Percentiles rank a stretch among this genome's conserved stretches.
Evolutionary conservation across 441 rosid species (phyloP).

Genomic region (Gossypium trilobum): DNA sequence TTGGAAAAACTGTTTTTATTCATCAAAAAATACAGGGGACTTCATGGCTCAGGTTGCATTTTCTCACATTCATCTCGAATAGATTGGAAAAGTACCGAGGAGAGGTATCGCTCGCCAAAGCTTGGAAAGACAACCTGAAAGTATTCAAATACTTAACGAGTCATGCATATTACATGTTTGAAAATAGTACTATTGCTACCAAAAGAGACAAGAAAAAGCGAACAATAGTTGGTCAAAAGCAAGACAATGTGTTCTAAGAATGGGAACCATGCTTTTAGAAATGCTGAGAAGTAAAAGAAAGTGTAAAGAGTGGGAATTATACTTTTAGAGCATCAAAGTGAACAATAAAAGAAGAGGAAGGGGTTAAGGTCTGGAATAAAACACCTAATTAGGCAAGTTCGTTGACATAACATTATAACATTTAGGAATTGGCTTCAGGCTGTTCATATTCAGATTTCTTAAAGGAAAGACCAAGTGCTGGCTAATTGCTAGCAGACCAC

Average conservation of each 20-base stretch:
- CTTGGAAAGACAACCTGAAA: conserved; percentile 87
- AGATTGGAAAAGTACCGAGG: conserved; percentile 78
- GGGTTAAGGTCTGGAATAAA: background rate
- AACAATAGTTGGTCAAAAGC: background rate
- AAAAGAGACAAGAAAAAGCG: background rate
- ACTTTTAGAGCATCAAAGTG: background rate
- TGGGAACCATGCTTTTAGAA: background rate
- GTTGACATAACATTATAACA: background rate
- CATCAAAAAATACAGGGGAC: background rate
- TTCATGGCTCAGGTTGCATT: conserved; percentile 75
- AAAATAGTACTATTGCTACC: background rate
- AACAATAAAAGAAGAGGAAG: background rate
- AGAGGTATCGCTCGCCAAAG: conserved; percentile 85
- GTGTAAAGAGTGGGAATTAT: background rate
- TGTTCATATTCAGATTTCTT: background rate
- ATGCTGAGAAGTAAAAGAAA: background rate
- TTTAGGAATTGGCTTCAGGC: background rate
- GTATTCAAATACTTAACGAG: background rate
- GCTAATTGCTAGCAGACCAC: background rate
- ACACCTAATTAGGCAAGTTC: background rate
- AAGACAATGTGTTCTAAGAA: background rate
- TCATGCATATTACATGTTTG: conserved; percentile 1
- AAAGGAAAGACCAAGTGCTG: background rate
- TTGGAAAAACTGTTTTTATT: background rate
- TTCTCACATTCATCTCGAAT: conserved; percentile 82